A percentile compares a stretch with the other conserved stretches of the same genome.
Conservation (phyloP, 1,284 basidiomycete species). For the Ustanciosporium gigantosporum region DNA sequence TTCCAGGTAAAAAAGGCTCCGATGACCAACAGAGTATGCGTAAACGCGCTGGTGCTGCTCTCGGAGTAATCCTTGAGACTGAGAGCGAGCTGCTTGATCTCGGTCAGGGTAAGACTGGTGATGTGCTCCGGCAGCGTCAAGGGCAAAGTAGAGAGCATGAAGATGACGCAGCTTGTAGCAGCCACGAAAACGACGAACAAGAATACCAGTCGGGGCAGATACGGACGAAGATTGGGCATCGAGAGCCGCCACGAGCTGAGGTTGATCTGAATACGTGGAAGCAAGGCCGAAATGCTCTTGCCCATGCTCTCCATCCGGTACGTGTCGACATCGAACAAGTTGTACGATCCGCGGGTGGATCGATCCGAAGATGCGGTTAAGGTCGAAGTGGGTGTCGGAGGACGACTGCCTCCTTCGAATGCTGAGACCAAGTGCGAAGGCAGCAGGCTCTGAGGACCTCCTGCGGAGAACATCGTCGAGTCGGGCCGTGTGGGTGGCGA, state of each 20-base stretch:
- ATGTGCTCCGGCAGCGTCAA: slow-evolving; percentile 53
- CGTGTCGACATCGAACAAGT: slow-evolving; percentile 25
- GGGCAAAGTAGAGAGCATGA: slow-evolving; percentile 54
- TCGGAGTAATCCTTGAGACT: slow-evolving; percentile 48
- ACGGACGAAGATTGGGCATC: slow-evolving; percentile 43
- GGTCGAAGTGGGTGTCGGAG: slow-evolving; percentile 26
- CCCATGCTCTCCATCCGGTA: slow-evolving; percentile 16
- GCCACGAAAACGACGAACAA: slow-evolving; percentile 45
- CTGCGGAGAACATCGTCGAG: slow-evolving; percentile 17
- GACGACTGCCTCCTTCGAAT: slow-evolving; percentile 16
- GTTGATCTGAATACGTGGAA: slow-evolving; percentile 36
- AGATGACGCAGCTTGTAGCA: slow-evolving; percentile 48
- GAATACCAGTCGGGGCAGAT: slow-evolving; percentile 42
- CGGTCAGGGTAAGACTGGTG: slow-evolving; percentile 51
- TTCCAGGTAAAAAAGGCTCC: slow-evolving; percentile 57
- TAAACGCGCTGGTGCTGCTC: slow-evolving; percentile 29
- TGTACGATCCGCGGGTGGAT: slow-evolving; percentile 5
- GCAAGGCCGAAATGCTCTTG: slow-evolving; percentile 10
- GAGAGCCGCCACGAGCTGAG: slow-evolving; percentile 25
- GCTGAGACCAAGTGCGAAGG: slow-evolving; percentile 28
- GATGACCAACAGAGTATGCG: slow-evolving; percentile 54
- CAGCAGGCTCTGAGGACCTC: slow-evolving; percentile 19
- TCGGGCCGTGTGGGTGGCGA: slow-evolving; percentile 31
- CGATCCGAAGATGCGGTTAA: slow-evolving; percentile 11
- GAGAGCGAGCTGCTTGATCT: slow-evolving; percentile 54